These are phyloP conservation scores for Mrakia blollopis DNA, from an alignment of 768 basidiomycete species.

Conservation along the genomic window DNA sequence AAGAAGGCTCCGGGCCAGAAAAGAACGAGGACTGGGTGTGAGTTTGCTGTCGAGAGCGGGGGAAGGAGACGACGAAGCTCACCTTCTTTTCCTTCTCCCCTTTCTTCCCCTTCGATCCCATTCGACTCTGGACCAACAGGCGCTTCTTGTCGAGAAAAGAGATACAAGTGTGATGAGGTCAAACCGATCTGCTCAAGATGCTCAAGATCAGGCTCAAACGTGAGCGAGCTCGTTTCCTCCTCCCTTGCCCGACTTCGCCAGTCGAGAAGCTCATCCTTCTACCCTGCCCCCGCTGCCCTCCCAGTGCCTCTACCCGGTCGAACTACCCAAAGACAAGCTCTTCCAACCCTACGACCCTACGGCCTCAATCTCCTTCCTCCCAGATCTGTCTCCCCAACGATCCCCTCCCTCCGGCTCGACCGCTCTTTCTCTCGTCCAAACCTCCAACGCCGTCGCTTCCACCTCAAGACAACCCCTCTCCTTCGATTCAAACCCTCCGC, in stretches of 20 bases:
- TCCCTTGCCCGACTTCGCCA: too few relatives aligned
- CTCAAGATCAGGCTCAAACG: neutral
- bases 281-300: neutral
- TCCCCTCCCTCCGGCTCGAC: neutral
- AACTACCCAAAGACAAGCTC: neutral
- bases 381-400: neutral
- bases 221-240: too few relatives aligned
- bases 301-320: neutral
- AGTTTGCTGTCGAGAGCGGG: neutral
- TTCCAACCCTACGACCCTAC: neutral
- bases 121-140: neutral
- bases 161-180: neutral
- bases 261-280: too few relatives aligned
- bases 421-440: neutral
- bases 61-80: neutral
- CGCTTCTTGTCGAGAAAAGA: neutral
- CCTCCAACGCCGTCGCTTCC: constrained; percentile 1
- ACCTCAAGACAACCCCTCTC: neutral
- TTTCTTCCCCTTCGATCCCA: neutral
- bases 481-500: neutral
- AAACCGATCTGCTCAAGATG: neutral
- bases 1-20: constrained; percentile 5
- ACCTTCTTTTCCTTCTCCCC: neutral
- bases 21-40: neutral
- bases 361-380: neutral